Evolutionary conservation across 345 rosid species (phyloP).

Genomic region (Abelmoschus esculentus): DNA sequence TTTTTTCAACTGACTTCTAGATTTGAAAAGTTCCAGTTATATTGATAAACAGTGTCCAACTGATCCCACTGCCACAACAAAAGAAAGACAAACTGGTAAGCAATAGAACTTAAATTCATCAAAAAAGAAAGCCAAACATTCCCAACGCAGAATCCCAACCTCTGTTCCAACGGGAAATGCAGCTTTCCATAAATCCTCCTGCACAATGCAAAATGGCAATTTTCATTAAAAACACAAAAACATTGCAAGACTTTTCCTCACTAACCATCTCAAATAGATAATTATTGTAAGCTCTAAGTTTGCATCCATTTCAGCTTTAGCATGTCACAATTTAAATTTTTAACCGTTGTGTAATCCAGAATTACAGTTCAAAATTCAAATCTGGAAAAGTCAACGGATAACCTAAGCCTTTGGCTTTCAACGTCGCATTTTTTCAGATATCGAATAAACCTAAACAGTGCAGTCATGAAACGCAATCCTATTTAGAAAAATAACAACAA

Average conservation of each 20-base stretch:
- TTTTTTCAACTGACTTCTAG: constrained; percentile 61
- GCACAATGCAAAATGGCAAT: constrained; percentile 19
- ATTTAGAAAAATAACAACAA: not conserved
- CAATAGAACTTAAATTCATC: not conserved
- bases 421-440: not conserved
- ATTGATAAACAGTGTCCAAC: constrained; percentile 57
- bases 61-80: constrained; percentile 79
- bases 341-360: not conserved
- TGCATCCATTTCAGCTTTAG: not conserved
- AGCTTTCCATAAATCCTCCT: constrained; percentile 89
- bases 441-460: not conserved
- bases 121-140: not conserved
- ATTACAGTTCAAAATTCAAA: not conserved
- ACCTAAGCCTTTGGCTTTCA: not conserved
- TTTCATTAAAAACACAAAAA: constrained; percentile 16
- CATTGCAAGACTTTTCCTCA: too few relatives aligned
- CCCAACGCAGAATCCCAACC: constrained; percentile 31
- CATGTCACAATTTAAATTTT: not conserved
- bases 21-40: constrained; percentile 76
- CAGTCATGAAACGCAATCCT: not conserved
- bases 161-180: constrained; percentile 91
- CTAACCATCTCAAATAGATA: too few relatives aligned
- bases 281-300: not conserved
- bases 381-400: not conserved
- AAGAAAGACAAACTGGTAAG: constrained; percentile 3